These are phyloP conservation scores for Raffaelea ambrosiae DNA, from an alignment of 2,329 filamentous ascomycete genomes.

Conservation along the genomic window DNA sequence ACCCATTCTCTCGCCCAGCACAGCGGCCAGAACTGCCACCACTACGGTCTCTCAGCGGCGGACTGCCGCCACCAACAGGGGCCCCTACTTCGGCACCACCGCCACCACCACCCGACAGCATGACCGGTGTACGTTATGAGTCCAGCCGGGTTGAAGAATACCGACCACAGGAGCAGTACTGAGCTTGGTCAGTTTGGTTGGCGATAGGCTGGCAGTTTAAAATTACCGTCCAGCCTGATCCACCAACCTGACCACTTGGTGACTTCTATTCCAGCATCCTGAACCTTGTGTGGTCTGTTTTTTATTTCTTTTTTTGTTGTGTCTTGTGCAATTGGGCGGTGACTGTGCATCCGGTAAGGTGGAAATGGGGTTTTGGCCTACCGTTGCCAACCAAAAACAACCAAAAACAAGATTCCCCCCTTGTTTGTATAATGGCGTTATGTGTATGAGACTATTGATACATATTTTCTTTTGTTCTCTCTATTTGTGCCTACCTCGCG, in stretches of 20 bases:
- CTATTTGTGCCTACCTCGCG: background rate
- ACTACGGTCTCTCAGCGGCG: slow-evolving; percentile 41
- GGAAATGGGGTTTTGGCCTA: too few species aligned
- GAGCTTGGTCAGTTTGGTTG: too few species aligned
- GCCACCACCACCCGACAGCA: slow-evolving; percentile 40
- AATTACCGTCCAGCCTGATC: too few species aligned
- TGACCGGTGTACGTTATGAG: slow-evolving; percentile 60
- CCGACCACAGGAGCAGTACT: slow-evolving; percentile 17
- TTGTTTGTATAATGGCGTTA: too few species aligned
- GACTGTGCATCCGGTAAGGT: too few species aligned
- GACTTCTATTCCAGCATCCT: background rate
- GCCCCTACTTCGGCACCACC: slow-evolving; percentile 11
- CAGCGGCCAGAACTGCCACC: slow-evolving; percentile 46
- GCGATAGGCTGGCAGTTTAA: too few species aligned
- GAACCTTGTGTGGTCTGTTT: background rate
- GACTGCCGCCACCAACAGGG: slow-evolving; percentile 18
- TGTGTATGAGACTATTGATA: too few species aligned
- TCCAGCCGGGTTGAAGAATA: slow-evolving; percentile 38
- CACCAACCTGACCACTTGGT: too few species aligned
- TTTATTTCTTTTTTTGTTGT: background rate
- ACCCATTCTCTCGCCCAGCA: slow-evolving; percentile 19
- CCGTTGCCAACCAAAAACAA: too few species aligned
- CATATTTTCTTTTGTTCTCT: background rate
- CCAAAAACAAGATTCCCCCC: too few species aligned
- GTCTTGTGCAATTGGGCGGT: background rate